Base-by-base conservation (phyloP, 2,329 filamentous ascomycete species). In the Talaromyces atroroseus region DNA sequence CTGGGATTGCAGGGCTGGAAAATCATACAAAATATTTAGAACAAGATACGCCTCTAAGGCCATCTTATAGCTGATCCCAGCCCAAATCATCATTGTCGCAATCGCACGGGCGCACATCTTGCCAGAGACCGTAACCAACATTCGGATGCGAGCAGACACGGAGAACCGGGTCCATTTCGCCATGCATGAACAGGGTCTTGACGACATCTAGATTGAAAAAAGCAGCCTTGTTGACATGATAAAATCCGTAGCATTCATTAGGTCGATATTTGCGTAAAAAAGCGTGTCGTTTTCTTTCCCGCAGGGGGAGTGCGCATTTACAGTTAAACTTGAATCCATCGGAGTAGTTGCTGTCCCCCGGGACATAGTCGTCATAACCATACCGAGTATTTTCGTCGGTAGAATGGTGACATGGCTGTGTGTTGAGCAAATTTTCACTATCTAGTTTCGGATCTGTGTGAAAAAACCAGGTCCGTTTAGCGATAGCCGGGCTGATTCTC, bases 21-120 rank as follows among this genome's bases (percentile, higher is more conserved):
- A 78, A 75, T 76, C 80, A 66, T 78, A 79, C 61, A 80, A 78
- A 65, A 67, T 32, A 21, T 67, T 66, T 8, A 68, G 60, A 10
- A 47, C 20, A 16, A 68, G 23, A 26, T 66, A 66, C 0, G 60
- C 54, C 18, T 54, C 49, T 38, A 67, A 48, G 1, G 65, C 63
- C 3, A 21, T 24, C 20, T 36, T 29, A 48, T 49, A 59, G n/a
- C 11, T 65, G 18, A 5, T 20, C 29, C 65, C 63, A 66, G 14
- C 64, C 65, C 11, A 44, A 16, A 3, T 20, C 2, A 3, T 8
- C n/a, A 8, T 20, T 16, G 7, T 3, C 20, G 11, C 40, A 44
- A 3, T 7, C 3, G 16, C 40, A 44, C n/a, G 11, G 3, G 2
- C 4, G 2, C 40, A 44, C 16, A 54, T 52, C 29, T 57, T 32